phyloP scores from a whole-genome alignment of 176 grass and related monocot genomes.

The Saccharum officinarum region DNA sequence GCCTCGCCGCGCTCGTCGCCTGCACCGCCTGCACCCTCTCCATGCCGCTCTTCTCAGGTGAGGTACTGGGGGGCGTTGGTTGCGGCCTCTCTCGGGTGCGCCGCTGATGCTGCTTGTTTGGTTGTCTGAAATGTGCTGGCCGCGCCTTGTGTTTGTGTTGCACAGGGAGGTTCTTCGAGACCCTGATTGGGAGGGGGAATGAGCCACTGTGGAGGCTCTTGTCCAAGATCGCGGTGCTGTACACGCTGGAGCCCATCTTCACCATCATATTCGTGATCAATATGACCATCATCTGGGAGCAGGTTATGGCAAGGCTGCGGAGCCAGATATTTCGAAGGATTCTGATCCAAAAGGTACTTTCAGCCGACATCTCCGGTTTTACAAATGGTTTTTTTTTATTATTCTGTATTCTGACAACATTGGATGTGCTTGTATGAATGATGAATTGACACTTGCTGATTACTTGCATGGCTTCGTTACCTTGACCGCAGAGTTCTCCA shows the following conservation, averaged over 20 bases:
- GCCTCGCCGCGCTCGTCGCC: conserved; percentile 65
- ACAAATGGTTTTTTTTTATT: background rate
- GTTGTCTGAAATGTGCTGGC: conserved; percentile 12
- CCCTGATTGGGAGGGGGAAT: conserved; percentile 67
- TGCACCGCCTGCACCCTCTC: conserved; percentile 84
- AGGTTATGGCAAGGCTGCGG: conserved; percentile 76
- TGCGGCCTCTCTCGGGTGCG: background rate
- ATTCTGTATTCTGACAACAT: background rate
- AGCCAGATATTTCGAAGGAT: conserved; percentile 95
- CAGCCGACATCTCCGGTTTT: background rate
- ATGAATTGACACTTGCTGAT: background rate
- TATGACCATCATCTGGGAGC: conserved; percentile 91
- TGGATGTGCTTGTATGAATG: background rate
- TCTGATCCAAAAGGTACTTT: conserved; percentile 85
- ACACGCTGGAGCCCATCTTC: conserved; percentile 83
- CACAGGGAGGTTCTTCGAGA: conserved; percentile 98
- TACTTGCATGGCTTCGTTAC: background rate
- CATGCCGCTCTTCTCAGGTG: conserved; percentile 95
- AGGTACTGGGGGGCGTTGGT: background rate
- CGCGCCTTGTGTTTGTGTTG: background rate
- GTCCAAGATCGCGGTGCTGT: conserved; percentile 74
- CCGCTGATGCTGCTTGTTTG: background rate
- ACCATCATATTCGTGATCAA: conserved; percentile 82
- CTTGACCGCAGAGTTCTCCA: background rate
- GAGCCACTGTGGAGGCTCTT: conserved; percentile 68